phyloP scores from a whole-genome alignment of 768 basidiomycete species.

The Podaxis pistillaris region DNA sequence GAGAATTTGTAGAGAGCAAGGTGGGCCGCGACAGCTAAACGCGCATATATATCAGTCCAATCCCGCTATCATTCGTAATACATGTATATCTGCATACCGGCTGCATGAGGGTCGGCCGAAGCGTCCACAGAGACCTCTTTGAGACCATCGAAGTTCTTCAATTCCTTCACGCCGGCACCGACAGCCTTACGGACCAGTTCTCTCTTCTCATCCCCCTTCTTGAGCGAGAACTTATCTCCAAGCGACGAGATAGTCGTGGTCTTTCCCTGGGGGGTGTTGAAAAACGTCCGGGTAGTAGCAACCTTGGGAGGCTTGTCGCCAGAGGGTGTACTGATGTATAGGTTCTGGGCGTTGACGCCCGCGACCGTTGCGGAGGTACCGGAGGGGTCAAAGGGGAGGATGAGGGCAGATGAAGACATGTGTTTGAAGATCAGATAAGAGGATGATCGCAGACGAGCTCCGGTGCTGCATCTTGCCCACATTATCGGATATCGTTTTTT shows the following conservation, averaged over 20 bases:
- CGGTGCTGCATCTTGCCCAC: slow-evolving; percentile 25
- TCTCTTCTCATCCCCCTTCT: slow-evolving; percentile 45
- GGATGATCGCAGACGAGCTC: slow-evolving; percentile 23
- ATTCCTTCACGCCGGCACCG: slow-evolving; percentile 68
- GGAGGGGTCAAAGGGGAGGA: slow-evolving; percentile 58
- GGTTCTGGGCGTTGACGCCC: slow-evolving; percentile 41
- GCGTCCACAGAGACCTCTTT: slow-evolving; percentile 65
- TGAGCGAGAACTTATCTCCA: slow-evolving; percentile 50
- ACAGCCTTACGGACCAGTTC: slow-evolving; percentile 72
- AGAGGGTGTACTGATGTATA: slow-evolving; percentile 54
- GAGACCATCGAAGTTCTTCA: slow-evolving; percentile 61
- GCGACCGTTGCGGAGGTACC: slow-evolving; percentile 28
- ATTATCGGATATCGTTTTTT: slow-evolving; percentile 10
- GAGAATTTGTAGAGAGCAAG: slow-evolving; percentile 76
- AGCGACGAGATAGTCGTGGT: slow-evolving; percentile 58
- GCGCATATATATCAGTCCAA: not conserved
- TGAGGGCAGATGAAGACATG: slow-evolving; percentile 55
- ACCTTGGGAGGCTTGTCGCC: slow-evolving; percentile 53
- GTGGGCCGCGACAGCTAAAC: slow-evolving; percentile 71
- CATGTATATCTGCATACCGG: slow-evolving; percentile 48
- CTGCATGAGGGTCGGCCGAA: slow-evolving; percentile 69
- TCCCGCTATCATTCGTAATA: not conserved
- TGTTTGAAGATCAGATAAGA: slow-evolving; percentile 23
- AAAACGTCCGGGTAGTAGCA: slow-evolving; percentile 66
- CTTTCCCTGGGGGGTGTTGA: slow-evolving; percentile 45